These are phyloP conservation scores for Flaveria linearis DNA, from an alignment of 129 eudicot genomes.

Conservation along the genomic window DNA sequence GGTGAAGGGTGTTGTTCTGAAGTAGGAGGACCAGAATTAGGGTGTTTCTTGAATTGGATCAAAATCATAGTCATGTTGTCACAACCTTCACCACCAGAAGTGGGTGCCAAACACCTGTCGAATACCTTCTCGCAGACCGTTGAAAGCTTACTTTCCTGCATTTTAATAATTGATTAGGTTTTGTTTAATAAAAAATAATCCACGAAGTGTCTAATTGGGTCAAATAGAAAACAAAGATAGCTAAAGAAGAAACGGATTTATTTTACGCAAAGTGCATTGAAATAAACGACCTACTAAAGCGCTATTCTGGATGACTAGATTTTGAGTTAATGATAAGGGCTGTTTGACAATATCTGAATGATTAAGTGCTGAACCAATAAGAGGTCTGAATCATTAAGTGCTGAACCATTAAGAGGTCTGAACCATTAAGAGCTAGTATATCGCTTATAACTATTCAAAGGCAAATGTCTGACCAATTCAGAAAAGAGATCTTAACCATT, in stretches of 20 bases:
- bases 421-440: no score
- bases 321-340: neutral
- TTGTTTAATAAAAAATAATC: neutral
- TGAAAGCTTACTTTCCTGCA: conserved; percentile 74
- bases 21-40: conserved; percentile 27
- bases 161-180: neutral
- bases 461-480: no score
- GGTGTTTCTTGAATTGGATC: conserved; percentile 61
- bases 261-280: neutral
- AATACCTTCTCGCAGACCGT: conserved; percentile 59
- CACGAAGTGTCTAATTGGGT: neutral
- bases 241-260: neutral
- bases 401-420: no score
- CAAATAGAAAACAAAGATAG: neutral
- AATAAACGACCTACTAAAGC: neutral
- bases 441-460: no score
- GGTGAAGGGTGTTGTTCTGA: conserved; percentile 26
- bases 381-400: no score
- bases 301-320: neutral
- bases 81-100: conserved; percentile 77
- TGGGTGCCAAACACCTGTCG: conserved; percentile 78
- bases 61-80: conserved; percentile 96
- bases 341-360: no score
- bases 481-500: no score
- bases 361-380: no score